Conservation (phyloP, 2,329 filamentous ascomycete genomes). For the Calonectria fujianensis region DNA sequence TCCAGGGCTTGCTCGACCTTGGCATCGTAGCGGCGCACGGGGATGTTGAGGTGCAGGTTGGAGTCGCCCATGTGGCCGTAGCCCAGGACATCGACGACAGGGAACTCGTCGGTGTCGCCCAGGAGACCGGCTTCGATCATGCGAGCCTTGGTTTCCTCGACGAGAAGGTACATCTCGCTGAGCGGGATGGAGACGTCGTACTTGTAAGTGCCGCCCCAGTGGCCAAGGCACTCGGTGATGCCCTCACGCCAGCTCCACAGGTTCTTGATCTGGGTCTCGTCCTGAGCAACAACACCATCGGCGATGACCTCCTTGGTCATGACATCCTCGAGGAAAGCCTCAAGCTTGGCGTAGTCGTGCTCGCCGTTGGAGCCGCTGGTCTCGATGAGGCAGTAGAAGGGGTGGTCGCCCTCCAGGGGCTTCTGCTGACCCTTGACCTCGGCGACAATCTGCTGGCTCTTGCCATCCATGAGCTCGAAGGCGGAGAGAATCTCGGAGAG, state of each 20-base stretch:
- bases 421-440: slow-evolving; percentile 84
- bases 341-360: slow-evolving; percentile 94
- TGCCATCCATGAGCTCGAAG: slow-evolving; percentile 96
- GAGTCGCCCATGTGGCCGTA: slow-evolving; percentile 99
- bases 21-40: slow-evolving; percentile 88
- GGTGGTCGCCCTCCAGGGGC: slow-evolving; percentile 88
- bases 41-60: slow-evolving; percentile 95
- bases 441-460: slow-evolving; percentile 86
- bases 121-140: slow-evolving; percentile 85
- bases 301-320: slow-evolving; percentile 90
- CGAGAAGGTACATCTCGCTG: slow-evolving; percentile 88
- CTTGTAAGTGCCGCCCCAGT: slow-evolving; percentile 97
- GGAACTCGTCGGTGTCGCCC: slow-evolving; percentile 83
- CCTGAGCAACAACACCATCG: slow-evolving; percentile 94
- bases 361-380: slow-evolving; percentile 96
- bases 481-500: slow-evolving; percentile 97
- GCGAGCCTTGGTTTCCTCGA: slow-evolving; percentile 87
- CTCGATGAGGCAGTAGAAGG: slow-evolving; percentile 98
- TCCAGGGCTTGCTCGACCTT: slow-evolving; percentile 90
- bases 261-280: slow-evolving; percentile 89
- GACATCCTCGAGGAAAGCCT: slow-evolving; percentile 91
- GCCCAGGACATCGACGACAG: slow-evolving; percentile 92
- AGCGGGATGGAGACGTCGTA: slow-evolving; percentile 98
- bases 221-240: slow-evolving; percentile 90
- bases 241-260: slow-evolving; percentile 97